A percentile compares a stretch with the other conserved stretches of the same genome.
phyloP scores from a whole-genome alignment of 2,329 filamentous ascomycete species.

The Dryadomyces quercus-mongolicae region DNA sequence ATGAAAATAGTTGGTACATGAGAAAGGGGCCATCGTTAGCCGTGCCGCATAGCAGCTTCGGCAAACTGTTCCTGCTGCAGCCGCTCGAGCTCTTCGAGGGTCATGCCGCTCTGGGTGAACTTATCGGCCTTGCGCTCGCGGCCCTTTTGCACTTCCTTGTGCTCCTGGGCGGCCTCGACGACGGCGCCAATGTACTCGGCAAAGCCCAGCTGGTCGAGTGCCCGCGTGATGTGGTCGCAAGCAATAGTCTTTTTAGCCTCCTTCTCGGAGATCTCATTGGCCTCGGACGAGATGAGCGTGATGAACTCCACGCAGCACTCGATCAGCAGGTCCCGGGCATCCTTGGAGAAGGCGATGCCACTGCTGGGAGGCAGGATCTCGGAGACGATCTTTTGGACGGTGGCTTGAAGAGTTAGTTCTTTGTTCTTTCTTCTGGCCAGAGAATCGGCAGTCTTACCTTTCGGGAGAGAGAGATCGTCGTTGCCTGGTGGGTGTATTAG shows the following conservation, averaged over 20 bases:
- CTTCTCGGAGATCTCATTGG: conserved; percentile 97
- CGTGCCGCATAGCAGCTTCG: conserved; percentile 62
- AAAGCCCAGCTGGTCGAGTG: conserved; percentile 85
- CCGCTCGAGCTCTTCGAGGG: conserved; percentile 76
- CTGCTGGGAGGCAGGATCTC: conserved; percentile 72
- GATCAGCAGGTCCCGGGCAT: conserved; percentile 88
- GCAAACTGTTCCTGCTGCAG: conserved; percentile 90
- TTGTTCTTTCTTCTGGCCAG: too few relatives aligned
- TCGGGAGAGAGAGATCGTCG: conserved; percentile 52
- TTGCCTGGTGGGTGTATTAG: conserved; percentile 36
- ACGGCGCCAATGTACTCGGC: conserved; percentile 84
- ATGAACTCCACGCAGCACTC: conserved; percentile 99
- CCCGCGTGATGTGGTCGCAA: conserved; percentile 93
- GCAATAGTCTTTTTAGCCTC: conserved; percentile 99
- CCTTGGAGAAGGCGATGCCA: conserved; percentile 83
- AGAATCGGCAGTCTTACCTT: conserved; percentile 34
- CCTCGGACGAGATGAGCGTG: conserved; percentile 94
- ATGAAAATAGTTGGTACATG: not conserved
- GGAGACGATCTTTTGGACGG: conserved; percentile 76
- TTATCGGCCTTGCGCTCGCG: conserved; percentile 97
- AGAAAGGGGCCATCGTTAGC: conserved; percentile 20
- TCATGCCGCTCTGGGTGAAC: conserved; percentile 86
- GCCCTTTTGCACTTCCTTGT: conserved; percentile 86
- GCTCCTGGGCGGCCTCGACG: conserved; percentile 73
- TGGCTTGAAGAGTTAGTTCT: conserved; percentile 35